phyloP scores from a whole-genome alignment of 495 filamentous ascomycete species.

The Aspergillus sclerotiicarbonarius region DNA sequence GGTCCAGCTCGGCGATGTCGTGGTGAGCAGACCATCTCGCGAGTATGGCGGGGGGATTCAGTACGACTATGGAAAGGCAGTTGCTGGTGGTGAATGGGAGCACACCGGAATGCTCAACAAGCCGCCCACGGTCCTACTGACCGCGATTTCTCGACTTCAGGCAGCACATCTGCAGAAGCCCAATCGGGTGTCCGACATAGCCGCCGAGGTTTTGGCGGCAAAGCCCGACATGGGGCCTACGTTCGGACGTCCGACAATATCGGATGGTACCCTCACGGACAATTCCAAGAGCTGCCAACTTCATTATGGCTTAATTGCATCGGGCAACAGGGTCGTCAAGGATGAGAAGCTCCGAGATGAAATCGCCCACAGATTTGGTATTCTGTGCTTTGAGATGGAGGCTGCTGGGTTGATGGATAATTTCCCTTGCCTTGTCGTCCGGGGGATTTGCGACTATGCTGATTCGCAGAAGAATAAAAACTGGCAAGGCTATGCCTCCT shows the following conservation, averaged over 20 bases:
- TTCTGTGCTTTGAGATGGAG: slow-evolving; percentile 35
- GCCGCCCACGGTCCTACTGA: slow-evolving; percentile 15
- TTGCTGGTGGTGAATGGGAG: slow-evolving; percentile 4
- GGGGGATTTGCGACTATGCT: slow-evolving; percentile 44
- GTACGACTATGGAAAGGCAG: slow-evolving; percentile 21
- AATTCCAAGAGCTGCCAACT: no score
- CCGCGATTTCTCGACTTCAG: background rate
- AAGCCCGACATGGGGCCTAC: no score
- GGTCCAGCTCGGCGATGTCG: slow-evolving; percentile 45
- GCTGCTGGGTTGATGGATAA: slow-evolving; percentile 44
- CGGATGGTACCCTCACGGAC: no score
- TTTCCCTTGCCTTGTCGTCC: slow-evolving; percentile 37
- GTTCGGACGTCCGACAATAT: no score
- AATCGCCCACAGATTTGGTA: no score
- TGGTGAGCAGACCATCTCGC: slow-evolving; percentile 23
- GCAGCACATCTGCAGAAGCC: no score
- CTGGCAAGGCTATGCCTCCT: slow-evolving; percentile 41
- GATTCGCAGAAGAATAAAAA: slow-evolving; percentile 42
- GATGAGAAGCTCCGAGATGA: no score
- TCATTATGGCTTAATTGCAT: no score
- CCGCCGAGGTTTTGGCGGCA: no score
- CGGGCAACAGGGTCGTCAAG: no score
- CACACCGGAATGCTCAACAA: slow-evolving; percentile 12
- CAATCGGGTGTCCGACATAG: no score
- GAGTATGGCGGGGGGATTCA: slow-evolving; percentile 21